Evolutionary conservation across 495 filamentous ascomycete species (phyloP).

Genomic region (Physcia stellaris): DNA sequence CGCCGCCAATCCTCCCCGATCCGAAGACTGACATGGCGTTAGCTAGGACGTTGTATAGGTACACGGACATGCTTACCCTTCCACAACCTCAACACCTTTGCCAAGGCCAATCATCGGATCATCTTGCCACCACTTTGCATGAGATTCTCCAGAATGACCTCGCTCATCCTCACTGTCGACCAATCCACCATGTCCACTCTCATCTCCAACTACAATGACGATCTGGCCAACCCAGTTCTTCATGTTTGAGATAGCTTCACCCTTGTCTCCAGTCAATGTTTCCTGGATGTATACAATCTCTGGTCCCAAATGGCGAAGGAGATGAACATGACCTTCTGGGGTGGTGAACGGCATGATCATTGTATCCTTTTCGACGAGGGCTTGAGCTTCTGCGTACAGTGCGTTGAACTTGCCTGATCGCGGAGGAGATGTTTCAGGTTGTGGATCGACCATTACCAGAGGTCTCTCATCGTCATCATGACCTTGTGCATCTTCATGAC

Average conservation of each 20-base stretch:
- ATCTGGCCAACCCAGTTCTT: slow-evolving; percentile 75
- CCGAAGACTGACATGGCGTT: too few species aligned
- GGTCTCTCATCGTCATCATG: slow-evolving; percentile 47
- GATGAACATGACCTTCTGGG: slow-evolving; percentile 59
- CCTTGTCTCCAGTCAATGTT: slow-evolving; percentile 57
- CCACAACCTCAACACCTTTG: slow-evolving; percentile 75
- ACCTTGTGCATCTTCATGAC: slow-evolving; percentile 56
- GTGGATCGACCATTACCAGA: slow-evolving; percentile 32
- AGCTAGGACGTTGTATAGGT: too few species aligned
- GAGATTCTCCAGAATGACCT: slow-evolving; percentile 36
- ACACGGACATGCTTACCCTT: too few species aligned
- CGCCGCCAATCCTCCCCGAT: slow-evolving; percentile 75
- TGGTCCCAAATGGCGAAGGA: slow-evolving; percentile 69
- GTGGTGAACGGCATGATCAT: slow-evolving; percentile 84
- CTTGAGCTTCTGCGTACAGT: slow-evolving; percentile 59
- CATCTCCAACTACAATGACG: slow-evolving; percentile 72
- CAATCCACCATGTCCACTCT: slow-evolving; percentile 69
- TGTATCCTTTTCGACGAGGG: slow-evolving; percentile 65
- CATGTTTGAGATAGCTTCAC: slow-evolving; percentile 54
- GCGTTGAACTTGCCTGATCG: slow-evolving; percentile 45
- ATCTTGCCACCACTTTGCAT: slow-evolving; percentile 68
- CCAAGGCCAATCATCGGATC: slow-evolving; percentile 71
- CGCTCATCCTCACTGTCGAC: slow-evolving; percentile 82
- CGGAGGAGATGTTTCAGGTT: slow-evolving; percentile 24
- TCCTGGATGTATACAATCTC: slow-evolving; percentile 77